Base-by-base conservation (phyloP, 179 eudicot genomes). In the Heliamphora pulchella region DNA sequence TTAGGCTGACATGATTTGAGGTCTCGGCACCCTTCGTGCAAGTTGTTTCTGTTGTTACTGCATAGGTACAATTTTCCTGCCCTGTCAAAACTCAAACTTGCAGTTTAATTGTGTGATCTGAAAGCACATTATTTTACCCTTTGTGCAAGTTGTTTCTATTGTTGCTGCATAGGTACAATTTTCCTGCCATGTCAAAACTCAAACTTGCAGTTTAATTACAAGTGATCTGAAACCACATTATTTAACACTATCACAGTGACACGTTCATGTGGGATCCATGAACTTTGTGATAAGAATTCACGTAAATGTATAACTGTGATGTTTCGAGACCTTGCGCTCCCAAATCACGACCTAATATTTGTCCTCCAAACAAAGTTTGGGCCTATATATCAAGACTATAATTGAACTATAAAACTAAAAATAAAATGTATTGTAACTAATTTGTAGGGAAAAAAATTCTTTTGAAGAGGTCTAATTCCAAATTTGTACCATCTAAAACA, bases 51-150 rank as follows among this genome's bases (percentile, higher is more conserved):
- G 89, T 73, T 39, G 91, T 87, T 8, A 91, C 83, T 20, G 81
- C 85, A 63, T 91, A 91, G 77, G 89, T 88, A 81, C 94, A 91
- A 9, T 83, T 89, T 54, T 80, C 88, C 90, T 90, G 83, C 79
- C 41, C 15, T 41, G 10, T 70, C 31, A 41, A 65, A 20, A 57
- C 39, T 9, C 11, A 2, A 78, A 51, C 14, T 51, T 31, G 31
- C 31, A 31, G 31, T 31, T 31, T 31, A 31, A 31, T 31, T 31
- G 0, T 31, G 31, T 31, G 31, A 31, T 31, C 31, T 31, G 31
- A 31, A 31, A 31, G 31, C 31, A 31, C 31, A 31, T 31, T 31
- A 31, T 31, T 31, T 31, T 31, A 13, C 89, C 91, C 77, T 81
- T 82, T 63, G 88, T 82, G 82, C 92, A 89, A 43, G 87, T 84